Conservation (phyloP, 257 asterid species). For the Sherardia arvensis region DNA sequence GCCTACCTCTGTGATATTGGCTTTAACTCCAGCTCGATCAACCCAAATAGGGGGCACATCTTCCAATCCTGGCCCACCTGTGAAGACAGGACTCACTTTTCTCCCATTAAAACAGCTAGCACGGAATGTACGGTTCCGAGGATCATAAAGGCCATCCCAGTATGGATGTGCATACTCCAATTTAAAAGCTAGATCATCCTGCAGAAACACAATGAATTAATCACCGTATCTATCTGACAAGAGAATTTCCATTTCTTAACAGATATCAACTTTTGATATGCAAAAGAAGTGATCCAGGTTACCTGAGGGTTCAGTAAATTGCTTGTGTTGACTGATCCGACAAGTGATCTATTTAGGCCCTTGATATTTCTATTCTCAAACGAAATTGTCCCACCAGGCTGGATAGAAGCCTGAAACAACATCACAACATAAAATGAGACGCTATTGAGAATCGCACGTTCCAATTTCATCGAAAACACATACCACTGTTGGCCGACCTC, state of each 20-base stretch:
- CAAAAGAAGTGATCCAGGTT: slow-evolving; percentile 3
- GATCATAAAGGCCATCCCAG: slow-evolving; percentile 77
- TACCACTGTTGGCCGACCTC: slow-evolving; percentile 96
- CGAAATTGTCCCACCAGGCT: slow-evolving; percentile 98
- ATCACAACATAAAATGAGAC: slow-evolving; percentile 19
- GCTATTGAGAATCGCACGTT: slow-evolving; percentile 14
- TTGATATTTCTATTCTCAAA: slow-evolving; percentile 90
- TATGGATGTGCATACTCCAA: slow-evolving; percentile 94
- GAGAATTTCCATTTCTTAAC: background rate
- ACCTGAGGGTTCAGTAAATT: slow-evolving; percentile 98
- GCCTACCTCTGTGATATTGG: slow-evolving; percentile 81
- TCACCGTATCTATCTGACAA: background rate
- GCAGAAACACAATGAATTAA: slow-evolving; percentile 10
- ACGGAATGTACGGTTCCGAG: slow-evolving; percentile 86
- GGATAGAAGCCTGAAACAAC: slow-evolving; percentile 76
- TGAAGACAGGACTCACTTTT: slow-evolving; percentile 93
- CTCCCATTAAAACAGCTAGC: slow-evolving; percentile 93
- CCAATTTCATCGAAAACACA: slow-evolving; percentile 1
- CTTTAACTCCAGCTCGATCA: slow-evolving; percentile 89
- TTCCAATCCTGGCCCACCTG: slow-evolving; percentile 96
- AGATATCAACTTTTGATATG: background rate
- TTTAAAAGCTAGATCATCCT: slow-evolving; percentile 98
- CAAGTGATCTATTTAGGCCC: slow-evolving; percentile 88
- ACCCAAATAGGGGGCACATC: slow-evolving; percentile 98
- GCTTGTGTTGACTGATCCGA: slow-evolving; percentile 93